These are phyloP conservation scores for Rachicladosporium sp. DNA, from an alignment of 2,329 filamentous ascomycete genomes.

Conservation along the genomic window DNA sequence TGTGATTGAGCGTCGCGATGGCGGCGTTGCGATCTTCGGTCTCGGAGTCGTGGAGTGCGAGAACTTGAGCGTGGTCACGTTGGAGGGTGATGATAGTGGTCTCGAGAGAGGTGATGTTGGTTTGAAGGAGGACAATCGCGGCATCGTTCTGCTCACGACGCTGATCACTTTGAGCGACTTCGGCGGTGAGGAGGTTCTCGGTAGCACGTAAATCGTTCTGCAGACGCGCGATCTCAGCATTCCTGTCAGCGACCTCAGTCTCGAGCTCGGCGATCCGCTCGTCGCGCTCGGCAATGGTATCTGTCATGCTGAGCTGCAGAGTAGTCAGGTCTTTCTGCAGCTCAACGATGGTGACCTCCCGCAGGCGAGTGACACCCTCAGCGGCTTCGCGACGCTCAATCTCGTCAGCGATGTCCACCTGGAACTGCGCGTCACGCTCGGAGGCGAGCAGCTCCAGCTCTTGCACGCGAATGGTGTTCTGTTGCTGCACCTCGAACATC, in stretches of 20 bases:
- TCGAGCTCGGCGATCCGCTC: slow-evolving; percentile 18
- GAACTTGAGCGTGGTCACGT: slow-evolving; percentile 12
- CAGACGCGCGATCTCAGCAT: slow-evolving; percentile 17
- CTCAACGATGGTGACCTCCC: slow-evolving; percentile 23
- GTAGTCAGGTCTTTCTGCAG: slow-evolving; percentile 26
- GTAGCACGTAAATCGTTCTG: slow-evolving; percentile 14
- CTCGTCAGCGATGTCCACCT: slow-evolving; percentile 28
- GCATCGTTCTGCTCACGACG: slow-evolving; percentile 15
- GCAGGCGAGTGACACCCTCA: slow-evolving; percentile 24
- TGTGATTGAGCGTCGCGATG: slow-evolving; percentile 20
- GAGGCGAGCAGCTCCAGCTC: slow-evolving; percentile 25
- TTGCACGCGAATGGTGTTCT: slow-evolving; percentile 27
- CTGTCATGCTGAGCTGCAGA: slow-evolving; percentile 17
- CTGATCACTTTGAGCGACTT: slow-evolving; percentile 9
- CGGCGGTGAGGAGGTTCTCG: slow-evolving; percentile 10
- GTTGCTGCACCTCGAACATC: slow-evolving; percentile 33
- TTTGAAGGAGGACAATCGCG: slow-evolving; percentile 16
- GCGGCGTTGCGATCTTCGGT: slow-evolving; percentile 21
- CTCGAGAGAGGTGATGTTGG: slow-evolving; percentile 14
- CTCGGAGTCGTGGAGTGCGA: slow-evolving; percentile 18
- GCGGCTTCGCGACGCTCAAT: slow-evolving; percentile 24
- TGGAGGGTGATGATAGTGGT: slow-evolving; percentile 15
- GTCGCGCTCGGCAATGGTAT: slow-evolving; percentile 18
- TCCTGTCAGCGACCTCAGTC: slow-evolving; percentile 12
- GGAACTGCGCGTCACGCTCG: slow-evolving; percentile 28